phyloP scores from a whole-genome alignment of 78 protist species.

The Polysphondylium violaceum region DNA sequence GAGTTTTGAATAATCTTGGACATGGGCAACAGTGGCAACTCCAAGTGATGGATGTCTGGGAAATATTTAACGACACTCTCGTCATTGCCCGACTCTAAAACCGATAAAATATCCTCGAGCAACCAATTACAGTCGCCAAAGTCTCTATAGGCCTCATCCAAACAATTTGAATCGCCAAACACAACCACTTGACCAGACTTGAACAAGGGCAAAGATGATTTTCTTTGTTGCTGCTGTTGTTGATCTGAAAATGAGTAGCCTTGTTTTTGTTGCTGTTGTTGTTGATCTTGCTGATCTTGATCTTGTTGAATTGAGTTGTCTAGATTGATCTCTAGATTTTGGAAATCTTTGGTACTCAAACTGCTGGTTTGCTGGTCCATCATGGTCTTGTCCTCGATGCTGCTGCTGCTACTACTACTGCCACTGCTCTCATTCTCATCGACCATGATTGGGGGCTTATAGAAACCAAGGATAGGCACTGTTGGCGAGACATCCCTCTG shows the following conservation, averaged over 20 bases:
- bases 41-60: background rate
- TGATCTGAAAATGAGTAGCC: background rate
- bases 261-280: background rate
- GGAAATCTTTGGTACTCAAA: background rate
- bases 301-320: no score
- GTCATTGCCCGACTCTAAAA: constrained; percentile 10
- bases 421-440: constrained; percentile 25
- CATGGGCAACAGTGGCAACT: constrained; percentile 17
- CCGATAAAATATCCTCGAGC: constrained; percentile 27
- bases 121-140: constrained; percentile 57
- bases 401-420: background rate
- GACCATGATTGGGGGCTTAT: constrained; percentile 29
- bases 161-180: constrained; percentile 67
- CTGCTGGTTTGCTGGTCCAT: background rate
- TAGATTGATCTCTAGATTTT: background rate
- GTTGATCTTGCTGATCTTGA: no score
- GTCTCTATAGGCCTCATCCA: constrained; percentile 54
- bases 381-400: no score
- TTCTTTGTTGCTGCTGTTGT: background rate
- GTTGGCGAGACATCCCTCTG: background rate
- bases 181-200: constrained; percentile 35
- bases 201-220: background rate
- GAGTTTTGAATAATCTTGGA: background rate
- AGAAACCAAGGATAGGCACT: constrained; percentile 65
- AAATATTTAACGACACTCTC: background rate